Conservation (phyloP, 2,329 filamentous ascomycete species). For the Pseudogymnoascus destructans region DNA sequence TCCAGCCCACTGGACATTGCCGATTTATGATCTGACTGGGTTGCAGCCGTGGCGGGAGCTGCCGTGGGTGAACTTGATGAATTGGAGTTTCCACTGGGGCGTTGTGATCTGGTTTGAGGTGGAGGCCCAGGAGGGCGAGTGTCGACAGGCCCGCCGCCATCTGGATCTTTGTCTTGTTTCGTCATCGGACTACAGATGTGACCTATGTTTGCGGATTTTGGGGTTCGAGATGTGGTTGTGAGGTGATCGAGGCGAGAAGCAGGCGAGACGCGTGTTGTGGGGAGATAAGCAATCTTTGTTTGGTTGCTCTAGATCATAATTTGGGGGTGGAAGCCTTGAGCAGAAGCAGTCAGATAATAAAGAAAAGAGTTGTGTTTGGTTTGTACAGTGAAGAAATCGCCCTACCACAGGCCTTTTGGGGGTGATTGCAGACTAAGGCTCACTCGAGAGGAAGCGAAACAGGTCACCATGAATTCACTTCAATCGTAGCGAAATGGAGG, state of each 20-base stretch:
- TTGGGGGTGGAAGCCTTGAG: not conserved
- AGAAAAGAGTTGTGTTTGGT: not conserved
- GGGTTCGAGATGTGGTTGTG: not conserved
- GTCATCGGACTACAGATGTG: not conserved
- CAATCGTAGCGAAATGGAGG: not conserved
- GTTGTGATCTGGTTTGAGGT: not conserved
- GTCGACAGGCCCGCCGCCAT: not conserved
- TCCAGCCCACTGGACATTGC: not conserved
- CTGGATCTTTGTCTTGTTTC: not conserved
- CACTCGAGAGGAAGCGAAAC: not conserved
- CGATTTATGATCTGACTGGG: not conserved
- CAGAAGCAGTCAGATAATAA: not conserved
- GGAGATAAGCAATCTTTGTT: not conserved
- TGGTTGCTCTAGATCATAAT: not conserved
- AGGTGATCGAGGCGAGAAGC: not conserved
- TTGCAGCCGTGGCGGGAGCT: not conserved
- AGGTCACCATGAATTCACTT: conserved; percentile 4
- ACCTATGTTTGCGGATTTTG: not conserved
- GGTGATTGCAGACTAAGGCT: not conserved
- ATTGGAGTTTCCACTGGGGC: not conserved
- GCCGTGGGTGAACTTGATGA: not conserved
- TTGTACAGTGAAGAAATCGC: not conserved
- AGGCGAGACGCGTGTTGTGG: not conserved
- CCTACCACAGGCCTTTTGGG: not conserved
- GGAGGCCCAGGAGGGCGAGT: not conserved